Base-by-base conservation (phyloP, 1,284 basidiomycete species). In the Apiotrichum sp. region DNA sequence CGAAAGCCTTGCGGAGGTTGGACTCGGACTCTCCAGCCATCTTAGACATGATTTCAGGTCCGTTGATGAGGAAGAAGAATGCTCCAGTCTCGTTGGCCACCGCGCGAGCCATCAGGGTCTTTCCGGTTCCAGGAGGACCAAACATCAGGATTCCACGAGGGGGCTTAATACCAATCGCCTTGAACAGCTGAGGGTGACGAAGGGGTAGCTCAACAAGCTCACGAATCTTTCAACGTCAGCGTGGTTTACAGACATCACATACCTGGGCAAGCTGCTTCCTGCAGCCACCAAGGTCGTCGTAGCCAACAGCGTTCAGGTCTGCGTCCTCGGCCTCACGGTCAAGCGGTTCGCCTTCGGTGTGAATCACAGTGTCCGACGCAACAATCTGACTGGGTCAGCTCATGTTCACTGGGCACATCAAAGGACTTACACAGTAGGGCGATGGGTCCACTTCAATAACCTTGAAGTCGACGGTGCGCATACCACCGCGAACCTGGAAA, bases 61-160 rank as follows among this genome's bases (percentile, higher is more conserved):
- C 95, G 71, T 98, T 98, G 80, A 98, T 98, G 56, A 98, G 80
- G 86, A 98, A 98, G 83, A 98, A 98, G 84, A 98, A 98, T 22
- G 96, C 96, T 53, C 96, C 95, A 34, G 95, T 98, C 78, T 99
- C 96, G 75, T 98, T 98, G 62, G 95, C 96, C 43, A 98, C 96
- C 9, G 96, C 96, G 67, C 96, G 87, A 45, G 96, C 95, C 95
- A 99, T 98, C 62, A 96, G 83, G 9, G 93, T 96, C 80, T 96
- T 97, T 82, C 93, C 93, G 31, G 93, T 96, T 81, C 93, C 93
- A 41, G 93, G 93, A 62, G 93, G 93, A 60, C 93, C 93, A 68
- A 84, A 96, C 90, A 97, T 88, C 62, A 96, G 86, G 65, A 96
- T 92, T 82, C 93, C 93, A 66, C 96, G 89, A 40, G 96, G 96